Evolutionary conservation across 805 yeast species (phyloP), one percentile per base, ranked within the genome.

Genomic region (Candida pseudoglaebosa): DNA sequence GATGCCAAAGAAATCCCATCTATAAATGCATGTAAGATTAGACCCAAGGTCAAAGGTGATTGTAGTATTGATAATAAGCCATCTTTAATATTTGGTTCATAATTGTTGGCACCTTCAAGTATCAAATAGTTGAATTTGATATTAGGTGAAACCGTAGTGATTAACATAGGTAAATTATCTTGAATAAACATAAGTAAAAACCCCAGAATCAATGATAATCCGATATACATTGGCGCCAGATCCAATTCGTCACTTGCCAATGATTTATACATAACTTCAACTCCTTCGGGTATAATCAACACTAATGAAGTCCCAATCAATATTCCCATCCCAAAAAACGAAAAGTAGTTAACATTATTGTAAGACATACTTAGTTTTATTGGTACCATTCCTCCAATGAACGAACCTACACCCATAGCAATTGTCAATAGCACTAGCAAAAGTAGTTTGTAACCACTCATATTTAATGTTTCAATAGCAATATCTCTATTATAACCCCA

Each of bases 1-100:
- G 88, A 74, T 0, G 89, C 88, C 24, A 84, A 61, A 0, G 88
- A 82, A 5, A 84, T 63, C 1, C 95, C 95, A 49, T 84, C 95
- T 2, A 85, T 77, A 2, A 78, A 49, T 1, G 86, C 76, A 52
- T 84, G 95, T 12, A 84, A 64, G 1, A 82, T 52, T 10, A 84
- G 63, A 0, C 89, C 88, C 3, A 82, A 48, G 0, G 85, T 75
- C 2, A 78, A 63, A 1, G 85, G 61, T 12, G 76, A 60, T 13
- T 53, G 49, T 14, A 70, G 36, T 1, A 75, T 60, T 3, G 70
- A 53, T 22, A 38, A 24, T 7, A 47, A 18, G 3, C 41, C 22
- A 8, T 37, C 44, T 22, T 17, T 36, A 7, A 37, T 26, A 8
- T 20, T 24, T 22, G 35, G 24, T 13, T 33, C 21, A 4, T 13